phyloP scores from a whole-genome alignment of 2,329 filamentous ascomycete genomes.

The Botrytis fragariae region DNA sequence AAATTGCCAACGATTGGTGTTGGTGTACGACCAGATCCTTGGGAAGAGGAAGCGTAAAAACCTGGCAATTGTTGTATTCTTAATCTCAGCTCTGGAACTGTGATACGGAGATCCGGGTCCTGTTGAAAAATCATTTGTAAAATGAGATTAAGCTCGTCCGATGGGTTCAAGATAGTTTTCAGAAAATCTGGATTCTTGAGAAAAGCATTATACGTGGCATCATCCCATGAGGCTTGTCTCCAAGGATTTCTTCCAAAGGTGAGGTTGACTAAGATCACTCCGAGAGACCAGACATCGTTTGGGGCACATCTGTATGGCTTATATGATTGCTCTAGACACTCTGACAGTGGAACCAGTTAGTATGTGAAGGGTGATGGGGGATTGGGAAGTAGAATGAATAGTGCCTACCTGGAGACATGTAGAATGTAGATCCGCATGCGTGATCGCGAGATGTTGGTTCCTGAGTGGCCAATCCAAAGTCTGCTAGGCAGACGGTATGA shows the following conservation, averaged over 20 bases:
- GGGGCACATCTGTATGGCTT: conserved; percentile 84
- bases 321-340: conserved; percentile 81
- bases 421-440: conserved; percentile 96
- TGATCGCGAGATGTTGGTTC: conserved; percentile 87
- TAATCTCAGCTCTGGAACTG: conserved; percentile 72
- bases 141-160: conserved; percentile 84
- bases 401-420: conserved; percentile 95
- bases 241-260: conserved; percentile 98
- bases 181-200: conserved; percentile 82
- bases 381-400: conserved; percentile 4
- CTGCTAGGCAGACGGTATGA: conserved; percentile 88
- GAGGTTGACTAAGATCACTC: conserved; percentile 95
- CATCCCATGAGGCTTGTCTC: conserved; percentile 92
- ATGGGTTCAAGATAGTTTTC: conserved; percentile 87
- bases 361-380: conserved; percentile 18
- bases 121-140: conserved; percentile 83
- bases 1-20: neutral
- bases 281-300: conserved; percentile 98
- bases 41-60: conserved; percentile 25
- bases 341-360: conserved; percentile 48
- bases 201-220: conserved; percentile 92
- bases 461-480: conserved; percentile 92
- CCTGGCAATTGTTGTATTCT: conserved; percentile 67
- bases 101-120: conserved; percentile 79
- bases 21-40: neutral